Evolutionary conservation across 1,139 yeast species (phyloP).

Genomic region (Lodderomyces oxycetoniae): DNA sequence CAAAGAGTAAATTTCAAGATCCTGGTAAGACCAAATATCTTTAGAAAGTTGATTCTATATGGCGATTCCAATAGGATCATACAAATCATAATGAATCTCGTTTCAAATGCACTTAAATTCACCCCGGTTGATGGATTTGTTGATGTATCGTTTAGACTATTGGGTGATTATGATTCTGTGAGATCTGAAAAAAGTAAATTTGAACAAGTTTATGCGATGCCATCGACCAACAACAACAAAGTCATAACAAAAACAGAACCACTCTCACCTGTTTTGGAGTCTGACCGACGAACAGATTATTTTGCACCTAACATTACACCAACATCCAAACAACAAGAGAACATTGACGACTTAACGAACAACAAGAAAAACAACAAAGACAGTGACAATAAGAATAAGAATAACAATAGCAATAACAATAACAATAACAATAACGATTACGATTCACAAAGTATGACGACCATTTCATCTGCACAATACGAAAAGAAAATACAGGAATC

Average conservation of each 20-base stretch:
- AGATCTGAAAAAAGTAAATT: constrained; percentile 30
- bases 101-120: constrained; percentile 55
- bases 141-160: constrained; percentile 55
- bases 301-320: constrained; percentile 5
- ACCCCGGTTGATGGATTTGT: constrained; percentile 86
- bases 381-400: constrained; percentile 3
- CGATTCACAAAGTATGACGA: constrained; percentile 36
- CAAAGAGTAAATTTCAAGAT: constrained; percentile 68
- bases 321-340: neutral
- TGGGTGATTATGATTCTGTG: constrained; percentile 66
- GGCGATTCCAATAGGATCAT: constrained; percentile 87
- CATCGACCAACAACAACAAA: constrained; percentile 3
- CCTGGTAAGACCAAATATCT: constrained; percentile 52
- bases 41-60: constrained; percentile 59
- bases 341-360: neutral
- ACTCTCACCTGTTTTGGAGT: constrained; percentile 4
- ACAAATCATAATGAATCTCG: constrained; percentile 73
- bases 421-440: constrained; percentile 11
- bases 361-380: neutral
- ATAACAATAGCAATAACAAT: constrained; percentile 2
- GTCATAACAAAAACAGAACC: constrained; percentile 1
- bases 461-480: constrained; percentile 50
- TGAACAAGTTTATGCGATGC: constrained; percentile 27
- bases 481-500: constrained; percentile 51
- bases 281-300: constrained; percentile 3